Evolutionary conservation across 306 rosid genomes (phyloP), one percentile per base, ranked within the genome.

Genomic region (Senna tora): DNA sequence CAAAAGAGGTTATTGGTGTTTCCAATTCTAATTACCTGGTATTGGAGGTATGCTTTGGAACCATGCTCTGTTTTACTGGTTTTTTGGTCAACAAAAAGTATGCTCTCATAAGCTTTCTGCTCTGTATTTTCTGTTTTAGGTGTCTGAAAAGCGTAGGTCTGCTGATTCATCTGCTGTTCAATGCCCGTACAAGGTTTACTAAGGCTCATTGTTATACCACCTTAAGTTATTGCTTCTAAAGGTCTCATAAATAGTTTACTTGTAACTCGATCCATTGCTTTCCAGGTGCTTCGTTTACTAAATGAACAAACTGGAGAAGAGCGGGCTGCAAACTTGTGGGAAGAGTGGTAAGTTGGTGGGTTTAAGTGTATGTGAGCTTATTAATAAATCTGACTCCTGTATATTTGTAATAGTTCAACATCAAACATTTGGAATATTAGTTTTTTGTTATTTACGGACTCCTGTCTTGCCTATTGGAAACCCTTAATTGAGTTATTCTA

Each of bases 251-350:
- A 50, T 67, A 65, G 50, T 76, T 65, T 67, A 75, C 47, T 66
- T 79, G n/a, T n/a, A n/a, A n/a, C n/a, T n/a, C n/a, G 68, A 78
- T 34, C 51, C 10, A 73, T 38, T 80, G 64, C 63, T 81, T 78
- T 81, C 66, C 79, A 93, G 98, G 91, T 91, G 84, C 97, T 93
- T 66, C 94, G 96, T 38, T 73, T 93, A 82, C 83, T 91, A 73
- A 82, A 89, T 75, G 98, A 93, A 84, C 81, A 79, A 57, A 84
- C 72, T 16, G 98, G 97, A 69, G 92, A 83, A 77, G 97, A 91
- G 83, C 74, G 80, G 38, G 84, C 83, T 52, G 89, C 77, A 33
- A 75, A 79, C 84, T 80, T 93, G 83, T 52, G 77, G 73, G 94
- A 87, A 67, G 97, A 87, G 77, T 93, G 98, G 98, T 89, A 84